Evolutionary conservation across 2,329 filamentous ascomycete genomes (phyloP), one percentile per base, ranked within the genome.

Genomic region (Keithomyces neogunnii): DNA sequence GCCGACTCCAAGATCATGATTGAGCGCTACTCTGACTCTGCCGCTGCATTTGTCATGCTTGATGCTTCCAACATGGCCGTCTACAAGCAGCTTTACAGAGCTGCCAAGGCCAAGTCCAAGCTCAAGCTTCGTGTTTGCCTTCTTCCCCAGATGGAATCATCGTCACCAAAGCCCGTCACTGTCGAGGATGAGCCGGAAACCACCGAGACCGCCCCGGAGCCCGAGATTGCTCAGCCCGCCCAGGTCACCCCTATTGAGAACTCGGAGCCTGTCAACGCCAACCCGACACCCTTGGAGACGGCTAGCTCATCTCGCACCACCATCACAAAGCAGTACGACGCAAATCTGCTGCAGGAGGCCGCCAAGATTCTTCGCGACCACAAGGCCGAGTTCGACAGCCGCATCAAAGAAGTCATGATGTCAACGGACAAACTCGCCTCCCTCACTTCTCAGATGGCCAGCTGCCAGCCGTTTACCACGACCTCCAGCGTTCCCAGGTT

Each of bases 71-170:
- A 96, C 64, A 72, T 80, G 7, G 77, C 88, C 45, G 88, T 95
- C 63, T 99, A 96, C 78, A 97, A 96, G 76, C 93, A 96, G 67
- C 85, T 99, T 42, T 92, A 93, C 67, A 86, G 93, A 62, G 93
- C 93, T 59, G 93, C 93, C 57, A 99, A 96, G 76, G 93, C 93
- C 38, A 99, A 99, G 78, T 84, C 91, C 58, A 99, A 97, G 84
- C 84, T 99, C 60, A 91, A 93, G 70, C 81, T 99, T 53, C 88
- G 84, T 59, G 85, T 88, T 38, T 85, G 81, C 13, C 62, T 77
- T 35, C 65, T 70, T 49, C 60, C 67, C 40, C 56, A 63, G 53
- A 57, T 66, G 13, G 57, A 63, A 6, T 69, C 60, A 53, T 55
- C 59, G 9, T 55, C 56, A 5, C 69, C 71, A 19, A 67, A 71